Conservation (phyloP, 257 asterid species). For the Henckelia pumila region DNA sequence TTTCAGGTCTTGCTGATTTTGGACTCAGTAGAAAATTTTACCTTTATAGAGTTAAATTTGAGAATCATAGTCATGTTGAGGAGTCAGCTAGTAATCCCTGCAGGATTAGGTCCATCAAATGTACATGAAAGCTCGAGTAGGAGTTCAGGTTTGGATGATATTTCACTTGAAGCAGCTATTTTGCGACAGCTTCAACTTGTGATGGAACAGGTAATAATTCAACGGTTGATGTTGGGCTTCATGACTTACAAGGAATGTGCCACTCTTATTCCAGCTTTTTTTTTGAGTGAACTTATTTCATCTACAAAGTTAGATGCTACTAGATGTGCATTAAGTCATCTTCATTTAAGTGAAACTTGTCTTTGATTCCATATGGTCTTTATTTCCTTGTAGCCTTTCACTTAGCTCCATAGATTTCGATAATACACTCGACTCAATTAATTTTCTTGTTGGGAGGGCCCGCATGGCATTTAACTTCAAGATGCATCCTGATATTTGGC, state of each 20-base stretch:
- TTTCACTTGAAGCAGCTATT: conserved; percentile 57
- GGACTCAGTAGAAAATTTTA: no score
- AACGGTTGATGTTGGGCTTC: neutral
- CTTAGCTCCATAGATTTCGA: neutral
- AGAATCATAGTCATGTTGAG: neutral
- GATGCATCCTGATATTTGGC: neutral
- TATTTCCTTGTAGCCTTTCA: neutral
- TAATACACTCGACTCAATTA: neutral
- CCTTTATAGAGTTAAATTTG: neutral
- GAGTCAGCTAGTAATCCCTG: neutral
- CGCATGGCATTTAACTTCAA: neutral
- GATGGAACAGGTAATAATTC: conserved; percentile 65
- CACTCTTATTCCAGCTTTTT: neutral
- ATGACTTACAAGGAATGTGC: neutral
- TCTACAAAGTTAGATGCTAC: neutral
- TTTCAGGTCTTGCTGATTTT: neutral
- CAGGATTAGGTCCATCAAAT: conserved; percentile 40
- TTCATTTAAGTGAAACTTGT: neutral
- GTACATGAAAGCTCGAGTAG: conserved; percentile 45
- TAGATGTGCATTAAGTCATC: neutral
- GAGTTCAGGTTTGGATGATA: conserved; percentile 41
- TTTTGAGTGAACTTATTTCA: neutral
- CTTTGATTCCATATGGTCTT: neutral
- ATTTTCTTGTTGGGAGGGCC: neutral
- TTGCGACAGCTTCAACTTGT: conserved; percentile 78